Conservation (phyloP, 1,139 yeast species). For the Kodamaea arcana region DNA sequence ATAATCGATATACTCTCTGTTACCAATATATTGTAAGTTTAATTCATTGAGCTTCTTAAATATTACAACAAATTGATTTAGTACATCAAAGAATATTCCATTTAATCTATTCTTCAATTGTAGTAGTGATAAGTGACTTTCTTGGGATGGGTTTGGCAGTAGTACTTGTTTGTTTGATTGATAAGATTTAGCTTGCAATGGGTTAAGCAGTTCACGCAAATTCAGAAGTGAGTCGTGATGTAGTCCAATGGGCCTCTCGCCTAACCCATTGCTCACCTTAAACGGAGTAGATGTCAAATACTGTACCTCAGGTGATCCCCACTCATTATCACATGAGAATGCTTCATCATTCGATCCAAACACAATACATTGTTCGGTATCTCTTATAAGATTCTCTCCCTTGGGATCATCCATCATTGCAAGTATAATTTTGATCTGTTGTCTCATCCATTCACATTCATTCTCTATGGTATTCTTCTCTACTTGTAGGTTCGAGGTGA, state of each 20-base stretch:
- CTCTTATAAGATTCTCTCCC: too few relatives aligned
- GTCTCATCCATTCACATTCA: conserved; percentile 48
- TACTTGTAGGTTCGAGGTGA: conserved; percentile 29
- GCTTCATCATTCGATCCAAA: conserved; percentile 22
- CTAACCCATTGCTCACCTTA: too few relatives aligned
- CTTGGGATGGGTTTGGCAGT: too few relatives aligned
- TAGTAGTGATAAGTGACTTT: conserved; percentile 31
- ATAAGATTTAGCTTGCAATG: too few relatives aligned
- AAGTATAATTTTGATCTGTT: conserved; percentile 38
- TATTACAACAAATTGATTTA: conserved; percentile 28
- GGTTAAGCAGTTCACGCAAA: too few relatives aligned
- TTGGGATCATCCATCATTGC: conserved; percentile 38
- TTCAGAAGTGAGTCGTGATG: too few relatives aligned
- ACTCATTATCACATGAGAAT: too few relatives aligned
- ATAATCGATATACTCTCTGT: conserved; percentile 28
- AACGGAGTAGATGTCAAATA: too few relatives aligned
- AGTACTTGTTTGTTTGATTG: too few relatives aligned
- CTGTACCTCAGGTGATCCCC: too few relatives aligned
- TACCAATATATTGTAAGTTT: conserved; percentile 24
- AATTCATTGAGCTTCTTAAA: conserved; percentile 31
- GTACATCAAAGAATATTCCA: conserved; percentile 30
- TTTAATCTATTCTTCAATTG: conserved; percentile 32
- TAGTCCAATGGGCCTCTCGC: too few relatives aligned
- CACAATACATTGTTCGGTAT: too few relatives aligned
- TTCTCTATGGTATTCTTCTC: conserved; percentile 38